Base-by-base conservation (phyloP, 306 rosid species). In the Glycine latifolia region DNA sequence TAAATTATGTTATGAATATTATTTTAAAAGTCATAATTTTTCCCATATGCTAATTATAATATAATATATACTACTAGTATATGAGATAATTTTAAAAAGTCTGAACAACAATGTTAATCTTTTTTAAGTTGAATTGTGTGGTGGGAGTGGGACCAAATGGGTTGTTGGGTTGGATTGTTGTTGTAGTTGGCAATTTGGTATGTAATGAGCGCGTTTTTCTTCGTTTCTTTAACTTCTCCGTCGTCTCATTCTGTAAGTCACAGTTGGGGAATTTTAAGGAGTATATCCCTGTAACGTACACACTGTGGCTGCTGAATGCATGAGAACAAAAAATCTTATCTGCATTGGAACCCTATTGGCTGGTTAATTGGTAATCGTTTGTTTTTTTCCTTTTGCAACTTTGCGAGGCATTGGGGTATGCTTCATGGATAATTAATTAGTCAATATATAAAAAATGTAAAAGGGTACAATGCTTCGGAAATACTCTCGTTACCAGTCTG, bases 161-260 rank as follows among this genome's bases (percentile, higher is more conserved):
- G 44, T 5, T 72, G 69, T 39, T 73, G 52, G 73, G 81, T 15
- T 56, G 11, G 12, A 73, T 15, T 56, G 11, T 2, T 37, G 35
- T 14, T 9, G 39, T 37, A 8, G 59, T 60, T 54, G 37, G 59
- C 10, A 41, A 26, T 26, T 20, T 26, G 31, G 31, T 37, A 2
- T 37, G 31, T 26, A 26, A 2, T 56, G 55, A 63, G 5, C 69
- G 67, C 6, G 16, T 12, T 67, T 41, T 41, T 54, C 6, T 20
- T n/a, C 17, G 4, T 17, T 48, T n/a, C 53, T 31, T 82, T 77
- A 67, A 82, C 63, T 75, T 75, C 63, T 67, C 78, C 60, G 49
- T 46, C 61, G 61, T 62, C 17, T 41, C 50, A 26, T 41, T 61
- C 67, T 67, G 31, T 15, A 49, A 0, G 31, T 13, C 6, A 56